phyloP scores from a whole-genome alignment of 768 basidiomycete genomes.

The Pisolithus marmoratus region DNA sequence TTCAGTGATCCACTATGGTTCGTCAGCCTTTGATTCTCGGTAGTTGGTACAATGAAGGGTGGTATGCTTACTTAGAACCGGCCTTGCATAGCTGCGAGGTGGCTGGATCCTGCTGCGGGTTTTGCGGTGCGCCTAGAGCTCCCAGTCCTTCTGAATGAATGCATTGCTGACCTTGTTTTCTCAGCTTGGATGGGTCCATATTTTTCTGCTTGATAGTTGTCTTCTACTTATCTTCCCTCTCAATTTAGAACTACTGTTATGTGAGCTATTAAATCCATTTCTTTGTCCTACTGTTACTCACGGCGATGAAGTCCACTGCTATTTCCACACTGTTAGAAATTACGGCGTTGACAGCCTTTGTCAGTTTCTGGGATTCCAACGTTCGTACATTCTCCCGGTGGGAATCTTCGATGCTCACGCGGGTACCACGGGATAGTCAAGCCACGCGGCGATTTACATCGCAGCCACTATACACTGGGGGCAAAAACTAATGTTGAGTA shows the following conservation, averaged over 20 bases:
- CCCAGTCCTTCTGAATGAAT: not conserved
- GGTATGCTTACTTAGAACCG: not conserved
- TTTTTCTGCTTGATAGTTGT: not conserved
- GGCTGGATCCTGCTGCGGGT: slow-evolving; percentile 27
- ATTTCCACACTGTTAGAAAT: slow-evolving; percentile 47
- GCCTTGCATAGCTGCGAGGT: slow-evolving; percentile 21
- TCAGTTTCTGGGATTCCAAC: slow-evolving; percentile 44
- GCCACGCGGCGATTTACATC: slow-evolving; percentile 38
- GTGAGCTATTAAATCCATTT: slow-evolving; percentile 9
- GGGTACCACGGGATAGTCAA: slow-evolving; percentile 14
- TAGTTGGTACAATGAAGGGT: not conserved
- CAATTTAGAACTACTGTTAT: slow-evolving; percentile 29
- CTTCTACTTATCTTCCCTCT: not conserved
- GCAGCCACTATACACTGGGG: slow-evolving; percentile 34
- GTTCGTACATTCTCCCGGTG: slow-evolving; percentile 2
- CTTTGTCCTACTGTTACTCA: not conserved
- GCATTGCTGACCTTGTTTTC: not conserved
- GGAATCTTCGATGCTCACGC: slow-evolving; percentile 17
- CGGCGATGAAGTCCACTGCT: slow-evolving; percentile 10
- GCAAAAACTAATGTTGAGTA: no score
- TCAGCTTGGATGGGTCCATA: slow-evolving; percentile 22
- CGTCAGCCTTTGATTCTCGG: not conserved
- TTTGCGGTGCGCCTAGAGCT: slow-evolving; percentile 20
- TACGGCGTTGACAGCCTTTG: slow-evolving; percentile 43
- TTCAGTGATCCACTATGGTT: slow-evolving; percentile 23